Base-by-base conservation (phyloP, 768 basidiomycete species). In the Pisolithus microcarpus region DNA sequence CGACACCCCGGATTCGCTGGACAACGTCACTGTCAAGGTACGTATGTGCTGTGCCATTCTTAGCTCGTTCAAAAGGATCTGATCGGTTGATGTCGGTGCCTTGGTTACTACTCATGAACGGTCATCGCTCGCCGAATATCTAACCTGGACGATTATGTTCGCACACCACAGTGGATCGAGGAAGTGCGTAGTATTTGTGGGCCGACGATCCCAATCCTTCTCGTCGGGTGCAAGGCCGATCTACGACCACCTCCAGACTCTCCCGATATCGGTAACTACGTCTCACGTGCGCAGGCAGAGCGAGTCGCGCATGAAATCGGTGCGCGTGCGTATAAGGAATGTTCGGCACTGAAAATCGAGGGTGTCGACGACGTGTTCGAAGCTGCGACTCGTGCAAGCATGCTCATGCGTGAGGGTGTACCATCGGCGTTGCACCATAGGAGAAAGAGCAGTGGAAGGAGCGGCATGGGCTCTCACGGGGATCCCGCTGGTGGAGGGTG, bases 331-430 rank as follows among this genome's bases (percentile, higher is more conserved):
- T 98, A 97, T 75, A 92, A 91, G 66, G 95, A 97, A 66, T 96
- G 93, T 60, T 91, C 88, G 9, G 87, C 92, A 26, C 74, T 94
- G 46, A 87, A 83, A 71, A 87, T 90, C 48, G 85, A 89, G 70
- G 92, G 92, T 49, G 92, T 95, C 13, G 96, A 98, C 67, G 91
- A 96, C 59, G 91, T 97, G 42, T 99, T 98, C 59, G 96, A 99
- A 72, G 87, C 90, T 0, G 96, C 96, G 30, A 98, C 96, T 10
- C 76, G 96, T 40, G 93, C 91, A 42, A 93, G 91, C 64, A 96
- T 98, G 89, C 71, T 98, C 51, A 93, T 95, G 78, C 77, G 93
- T 19, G 92, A 94, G 52, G 87, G 87, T 3, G 85, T 82, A 23
- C 79, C 81, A 7, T 60, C 67, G 10, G 69, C 73, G 26, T 70